Evolutionary conservation across 129 eudicot species (phyloP), one percentile per base, ranked within the genome.

Genomic region (Solidago caesia): DNA sequence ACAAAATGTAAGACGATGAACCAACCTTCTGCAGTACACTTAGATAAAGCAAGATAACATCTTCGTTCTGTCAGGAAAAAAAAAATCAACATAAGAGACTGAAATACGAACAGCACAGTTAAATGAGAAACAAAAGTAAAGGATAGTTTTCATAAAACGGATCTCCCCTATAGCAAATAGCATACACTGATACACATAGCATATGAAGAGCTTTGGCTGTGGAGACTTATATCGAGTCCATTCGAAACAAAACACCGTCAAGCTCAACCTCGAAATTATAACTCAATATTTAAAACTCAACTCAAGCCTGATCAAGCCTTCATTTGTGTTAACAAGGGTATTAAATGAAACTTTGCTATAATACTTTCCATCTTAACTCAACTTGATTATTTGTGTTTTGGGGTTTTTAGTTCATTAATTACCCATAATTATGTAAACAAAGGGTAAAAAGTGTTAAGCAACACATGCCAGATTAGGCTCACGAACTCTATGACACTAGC

Each of bases 21-120:
- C 96, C 71, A 86, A 94, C 98, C 98, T 90, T 90, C 75, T 86
- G 91, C 61, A 94, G 79, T 68, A 94, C 91, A 82, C 85, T 83
- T 71, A 94, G 87, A 85, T 94, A 94, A 43, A 94, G 99, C 82
- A 91, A 84, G 80, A 94, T 85, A 61, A 81, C 97, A 73, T 94
- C 99, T 89, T 94, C 99, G 71, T 94, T 94, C 99, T 94, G 67
- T 55, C 72, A 82, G 48, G 13, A 70, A 47, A 77, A 29, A 29
- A 66, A 61, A 67, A 81, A 55, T 65, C 33, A 21, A 13, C 7
- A 73, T 75, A 47, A 85, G 78, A 75, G 67, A 52, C 44, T 75
- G 27, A 15, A 67, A 21, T 16, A 80, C 12, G 21, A 11, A 64
- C 11, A 56, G 7, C 4, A 75, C 29, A 42, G 33, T 5, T 15